Percentiles rank a stretch among this genome's conserved stretches.
phyloP scores from a whole-genome alignment of 176 grass and related monocot genomes.

The Pontederia paniculata region DNA sequence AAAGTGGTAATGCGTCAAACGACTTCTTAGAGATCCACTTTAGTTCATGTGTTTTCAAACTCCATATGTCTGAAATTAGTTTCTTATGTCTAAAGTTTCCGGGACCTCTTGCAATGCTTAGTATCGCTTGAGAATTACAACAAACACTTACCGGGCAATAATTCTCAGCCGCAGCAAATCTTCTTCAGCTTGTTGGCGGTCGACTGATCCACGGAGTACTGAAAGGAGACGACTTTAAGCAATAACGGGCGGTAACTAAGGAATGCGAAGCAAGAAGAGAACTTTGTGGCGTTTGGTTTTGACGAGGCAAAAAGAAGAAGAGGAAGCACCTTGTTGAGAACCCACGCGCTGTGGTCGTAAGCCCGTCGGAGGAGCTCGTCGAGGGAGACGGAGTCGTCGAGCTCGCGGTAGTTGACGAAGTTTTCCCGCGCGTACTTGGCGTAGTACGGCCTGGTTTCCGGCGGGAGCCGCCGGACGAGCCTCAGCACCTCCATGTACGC shows the following conservation, averaged over 20 bases:
- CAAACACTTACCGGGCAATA: background rate
- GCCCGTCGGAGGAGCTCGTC: conserved; percentile 68
- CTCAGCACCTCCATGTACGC: conserved; percentile 81
- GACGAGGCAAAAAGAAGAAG: background rate
- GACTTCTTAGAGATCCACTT: too few relatives aligned
- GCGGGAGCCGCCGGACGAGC: conserved; percentile 55
- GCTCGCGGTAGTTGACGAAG: conserved; percentile 88
- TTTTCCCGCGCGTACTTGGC: conserved; percentile 87
- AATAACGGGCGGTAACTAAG: too few relatives aligned
- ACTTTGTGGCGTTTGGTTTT: background rate
- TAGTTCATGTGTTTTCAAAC: too few relatives aligned
- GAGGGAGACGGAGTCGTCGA: conserved; percentile 54
- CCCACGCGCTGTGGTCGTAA: conserved; percentile 71
- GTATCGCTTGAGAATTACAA: background rate
- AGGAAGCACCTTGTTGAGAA: conserved; percentile 67
- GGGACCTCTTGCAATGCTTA: too few relatives aligned
- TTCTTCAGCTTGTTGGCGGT: conserved; percentile 42
- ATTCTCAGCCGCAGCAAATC: conserved; percentile 20
- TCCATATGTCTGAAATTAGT: too few relatives aligned
- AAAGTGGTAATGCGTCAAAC: too few relatives aligned
- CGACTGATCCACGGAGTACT: conserved; percentile 65
- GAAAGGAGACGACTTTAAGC: conserved; percentile 8
- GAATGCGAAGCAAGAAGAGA: background rate
- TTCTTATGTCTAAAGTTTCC: too few relatives aligned
- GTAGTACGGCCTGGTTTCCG: conserved; percentile 67